These are phyloP conservation scores for Mortierella hygrophila DNA, from an alignment of 192 early-diverging fungal species.

Conservation along the genomic window DNA sequence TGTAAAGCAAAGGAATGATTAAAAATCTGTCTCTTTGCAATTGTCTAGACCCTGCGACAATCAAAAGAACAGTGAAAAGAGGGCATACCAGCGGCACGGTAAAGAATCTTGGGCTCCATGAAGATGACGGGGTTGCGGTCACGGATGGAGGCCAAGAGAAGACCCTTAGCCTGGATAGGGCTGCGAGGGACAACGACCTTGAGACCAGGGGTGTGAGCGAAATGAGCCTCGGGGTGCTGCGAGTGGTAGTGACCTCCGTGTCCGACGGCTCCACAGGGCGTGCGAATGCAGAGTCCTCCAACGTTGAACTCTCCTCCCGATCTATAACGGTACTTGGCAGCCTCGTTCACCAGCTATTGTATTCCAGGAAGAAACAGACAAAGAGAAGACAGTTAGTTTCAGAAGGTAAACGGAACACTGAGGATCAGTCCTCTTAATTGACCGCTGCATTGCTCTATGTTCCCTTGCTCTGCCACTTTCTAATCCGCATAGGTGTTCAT, in stretches of 20 bases:
- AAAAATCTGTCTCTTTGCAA: background rate
- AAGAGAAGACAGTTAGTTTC: background rate
- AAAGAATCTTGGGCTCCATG: slow-evolving; percentile 97
- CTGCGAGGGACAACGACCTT: slow-evolving; percentile 94
- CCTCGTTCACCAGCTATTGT: slow-evolving; percentile 91
- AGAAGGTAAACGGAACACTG: background rate
- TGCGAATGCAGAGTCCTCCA: slow-evolving; percentile 90
- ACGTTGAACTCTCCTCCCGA: slow-evolving; percentile 93
- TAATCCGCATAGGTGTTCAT: background rate
- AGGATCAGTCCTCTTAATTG: background rate
- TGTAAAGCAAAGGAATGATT: background rate
- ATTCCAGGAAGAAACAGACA: background rate
- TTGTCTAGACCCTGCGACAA: background rate
- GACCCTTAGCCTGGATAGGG: slow-evolving; percentile 96
- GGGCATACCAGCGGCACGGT: slow-evolving; percentile 83
- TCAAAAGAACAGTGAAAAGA: background rate
- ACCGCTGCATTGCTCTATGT: background rate
- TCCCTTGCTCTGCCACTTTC: background rate
- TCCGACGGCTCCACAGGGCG: slow-evolving; percentile 94
- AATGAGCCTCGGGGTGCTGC: slow-evolving; percentile 94
- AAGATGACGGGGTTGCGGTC: slow-evolving; percentile 96
- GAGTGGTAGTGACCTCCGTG: slow-evolving; percentile 98
- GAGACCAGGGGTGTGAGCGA: slow-evolving; percentile 94
- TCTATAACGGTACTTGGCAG: slow-evolving; percentile 96
- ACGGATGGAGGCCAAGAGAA: slow-evolving; percentile 89